These are phyloP conservation scores for Yarrowia galli DNA, from an alignment of 1,139 yeast genomes.

Conservation along the genomic window DNA sequence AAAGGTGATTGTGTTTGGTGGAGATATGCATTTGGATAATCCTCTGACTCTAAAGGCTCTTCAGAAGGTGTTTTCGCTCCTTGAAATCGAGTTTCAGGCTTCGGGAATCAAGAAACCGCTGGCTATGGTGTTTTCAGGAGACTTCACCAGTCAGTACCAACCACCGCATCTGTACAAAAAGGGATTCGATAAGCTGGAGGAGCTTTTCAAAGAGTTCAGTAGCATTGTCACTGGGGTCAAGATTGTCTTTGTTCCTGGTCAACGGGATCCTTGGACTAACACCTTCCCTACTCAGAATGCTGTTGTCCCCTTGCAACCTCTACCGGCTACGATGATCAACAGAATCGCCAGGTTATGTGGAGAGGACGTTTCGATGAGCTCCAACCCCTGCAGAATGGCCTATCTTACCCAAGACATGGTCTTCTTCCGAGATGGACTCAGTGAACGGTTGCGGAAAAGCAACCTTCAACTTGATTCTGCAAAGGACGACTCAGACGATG, in stretches of 20 bases:
- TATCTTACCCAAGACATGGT: conserved; percentile 87
- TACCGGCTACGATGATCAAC: conserved; percentile 74
- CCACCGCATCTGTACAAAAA: conserved; percentile 68
- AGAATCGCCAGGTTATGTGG: conserved; percentile 69
- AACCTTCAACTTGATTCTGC: conserved; percentile 10
- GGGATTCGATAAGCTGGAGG: conserved; percentile 74
- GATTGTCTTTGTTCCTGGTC: conserved; percentile 81
- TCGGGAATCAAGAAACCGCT: conserved; percentile 59
- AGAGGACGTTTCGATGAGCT: conserved; percentile 70
- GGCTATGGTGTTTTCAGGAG: conserved; percentile 68
- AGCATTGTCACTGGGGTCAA: conserved; percentile 53
- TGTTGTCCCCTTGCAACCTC: conserved; percentile 71
- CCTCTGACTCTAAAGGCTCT: conserved; percentile 65
- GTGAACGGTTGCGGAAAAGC: conserved; percentile 45
- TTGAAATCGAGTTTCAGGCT: conserved; percentile 56
- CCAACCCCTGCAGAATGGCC: conserved; percentile 79
- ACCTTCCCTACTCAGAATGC: conserved; percentile 69
- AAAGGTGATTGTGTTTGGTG: conserved; percentile 72
- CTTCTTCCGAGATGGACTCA: conserved; percentile 69
- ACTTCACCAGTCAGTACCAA: conserved; percentile 74
- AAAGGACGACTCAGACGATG: neutral
- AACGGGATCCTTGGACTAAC: conserved; percentile 92
- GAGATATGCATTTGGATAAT: conserved; percentile 73
- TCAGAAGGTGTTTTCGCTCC: conserved; percentile 60
- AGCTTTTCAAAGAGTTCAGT: conserved; percentile 60